Percentiles rank a stretch among this genome's conserved stretches.
These are phyloP conservation scores for Lagerstroemia speciosa DNA, from an alignment of 345 rosid genomes.

Conservation along the genomic window DNA sequence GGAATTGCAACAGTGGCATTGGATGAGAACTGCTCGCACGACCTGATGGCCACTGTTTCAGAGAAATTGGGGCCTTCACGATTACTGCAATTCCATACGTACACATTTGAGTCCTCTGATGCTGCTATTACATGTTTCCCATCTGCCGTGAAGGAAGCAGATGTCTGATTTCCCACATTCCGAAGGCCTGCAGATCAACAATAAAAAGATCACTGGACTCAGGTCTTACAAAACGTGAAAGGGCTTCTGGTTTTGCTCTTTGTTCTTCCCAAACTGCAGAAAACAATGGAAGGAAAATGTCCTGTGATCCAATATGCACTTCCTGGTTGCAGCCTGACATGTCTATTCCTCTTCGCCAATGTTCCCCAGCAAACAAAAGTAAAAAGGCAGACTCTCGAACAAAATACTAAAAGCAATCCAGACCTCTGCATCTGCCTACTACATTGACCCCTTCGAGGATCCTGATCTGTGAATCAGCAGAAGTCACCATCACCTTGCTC, in stretches of 20 bases:
- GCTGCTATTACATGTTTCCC: constrained; percentile 78
- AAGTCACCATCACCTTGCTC: constrained; percentile 73
- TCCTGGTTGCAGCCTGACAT: not conserved
- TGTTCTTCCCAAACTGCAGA: too few relatives aligned
- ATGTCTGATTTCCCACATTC: constrained; percentile 48
- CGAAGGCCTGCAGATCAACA: constrained; percentile 30
- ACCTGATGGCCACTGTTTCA: constrained; percentile 39
- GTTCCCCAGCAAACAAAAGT: not conserved
- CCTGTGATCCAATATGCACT: too few relatives aligned
- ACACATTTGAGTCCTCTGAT: constrained; percentile 73
- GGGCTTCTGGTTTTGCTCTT: too few relatives aligned
- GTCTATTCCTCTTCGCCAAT: not conserved
- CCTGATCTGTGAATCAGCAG: constrained; percentile 85
- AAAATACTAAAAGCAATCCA: not conserved
- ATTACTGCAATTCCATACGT: constrained; percentile 56
- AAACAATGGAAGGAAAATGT: too few relatives aligned
- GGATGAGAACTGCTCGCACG: constrained; percentile 65
- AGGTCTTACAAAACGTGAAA: too few relatives aligned
- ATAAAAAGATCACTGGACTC: not conserved
- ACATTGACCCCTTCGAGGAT: constrained; percentile 63
- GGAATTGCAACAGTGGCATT: constrained; percentile 74
- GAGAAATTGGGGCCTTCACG: constrained; percentile 22
- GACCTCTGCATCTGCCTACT: constrained; percentile 72
- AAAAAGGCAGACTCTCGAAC: not conserved
- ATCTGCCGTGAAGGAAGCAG: constrained; percentile 61